These are phyloP conservation scores for Tolypocladium cylindrosporum DNA, from an alignment of 2,329 filamentous ascomycete genomes.

Conservation along the genomic window DNA sequence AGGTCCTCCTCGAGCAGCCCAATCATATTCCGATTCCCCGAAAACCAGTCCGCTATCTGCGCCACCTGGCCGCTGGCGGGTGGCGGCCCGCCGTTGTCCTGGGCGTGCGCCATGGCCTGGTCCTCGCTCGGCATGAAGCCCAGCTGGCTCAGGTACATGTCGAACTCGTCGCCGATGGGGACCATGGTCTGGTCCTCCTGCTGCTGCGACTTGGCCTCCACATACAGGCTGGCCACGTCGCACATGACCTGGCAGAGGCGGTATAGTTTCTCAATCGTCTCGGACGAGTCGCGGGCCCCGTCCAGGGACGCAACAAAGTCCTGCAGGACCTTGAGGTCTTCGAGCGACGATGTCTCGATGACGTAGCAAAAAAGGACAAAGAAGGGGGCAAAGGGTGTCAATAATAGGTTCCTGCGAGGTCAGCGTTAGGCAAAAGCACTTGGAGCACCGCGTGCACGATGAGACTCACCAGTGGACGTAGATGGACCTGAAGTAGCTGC, in stretches of 20 bases:
- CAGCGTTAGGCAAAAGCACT: background rate
- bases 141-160: constrained; percentile 54
- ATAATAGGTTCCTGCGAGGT: constrained; percentile 36
- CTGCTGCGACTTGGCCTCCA: constrained; percentile 47
- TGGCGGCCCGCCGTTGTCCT: constrained; percentile 7
- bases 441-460: background rate
- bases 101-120: constrained; percentile 14
- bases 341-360: constrained; percentile 40
- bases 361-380: constrained; percentile 50
- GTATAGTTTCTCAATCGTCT: constrained; percentile 50
- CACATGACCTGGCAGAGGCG: constrained; percentile 53
- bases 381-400: constrained; percentile 49
- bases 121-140: constrained; percentile 43
- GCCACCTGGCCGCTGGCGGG: constrained; percentile 22
- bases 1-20: constrained; percentile 53
- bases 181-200: constrained; percentile 33
- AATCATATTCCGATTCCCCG: constrained; percentile 55
- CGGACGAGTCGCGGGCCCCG: constrained; percentile 39
- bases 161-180: constrained; percentile 49
- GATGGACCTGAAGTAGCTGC: constrained; percentile 30
- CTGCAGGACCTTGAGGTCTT: constrained; percentile 44
- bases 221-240: constrained; percentile 50
- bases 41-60: constrained; percentile 56
- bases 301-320: constrained; percentile 48
- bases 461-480: constrained; percentile 41